These are phyloP conservation scores for Beverwykella pulmonaria DNA, from an alignment of 495 filamentous ascomycete genomes.

Conservation along the genomic window DNA sequence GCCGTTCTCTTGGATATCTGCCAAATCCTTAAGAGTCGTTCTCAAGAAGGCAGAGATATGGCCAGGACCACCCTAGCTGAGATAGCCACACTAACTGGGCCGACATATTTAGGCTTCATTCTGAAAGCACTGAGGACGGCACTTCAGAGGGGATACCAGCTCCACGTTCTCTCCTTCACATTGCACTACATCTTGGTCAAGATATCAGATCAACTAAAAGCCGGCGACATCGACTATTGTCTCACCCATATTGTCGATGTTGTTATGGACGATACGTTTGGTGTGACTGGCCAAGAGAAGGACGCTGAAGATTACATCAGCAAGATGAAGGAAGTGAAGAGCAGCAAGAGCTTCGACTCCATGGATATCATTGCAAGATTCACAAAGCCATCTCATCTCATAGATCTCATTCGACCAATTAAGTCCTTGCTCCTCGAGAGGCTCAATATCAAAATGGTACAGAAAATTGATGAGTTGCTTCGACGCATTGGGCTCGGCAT, in stretches of 20 bases:
- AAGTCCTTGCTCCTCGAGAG: slow-evolving; percentile 78
- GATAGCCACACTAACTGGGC: slow-evolving; percentile 76
- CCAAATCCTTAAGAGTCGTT: slow-evolving; percentile 85
- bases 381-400: slow-evolving; percentile 72
- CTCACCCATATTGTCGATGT: slow-evolving; percentile 73
- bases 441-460: slow-evolving; percentile 73
- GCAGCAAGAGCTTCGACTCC: slow-evolving; percentile 94
- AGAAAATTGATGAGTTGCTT: slow-evolving; percentile 88
- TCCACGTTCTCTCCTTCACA: slow-evolving; percentile 93
- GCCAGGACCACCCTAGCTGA: slow-evolving; percentile 84
- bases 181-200: slow-evolving; percentile 80
- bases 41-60: slow-evolving; percentile 86
- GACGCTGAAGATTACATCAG: slow-evolving; percentile 94
- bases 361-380: slow-evolving; percentile 90
- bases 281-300: slow-evolving; percentile 93
- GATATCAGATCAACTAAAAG: slow-evolving; percentile 68
- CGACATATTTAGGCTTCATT: slow-evolving; percentile 85
- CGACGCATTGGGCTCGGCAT: slow-evolving; percentile 81
- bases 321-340: slow-evolving; percentile 96
- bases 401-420: slow-evolving; percentile 73
- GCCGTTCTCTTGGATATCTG: slow-evolving; percentile 87
- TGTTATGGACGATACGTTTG: slow-evolving; percentile 98
- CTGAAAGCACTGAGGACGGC: slow-evolving; percentile 85
- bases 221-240: slow-evolving; percentile 90
- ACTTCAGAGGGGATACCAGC: slow-evolving; percentile 81